A percentile compares a stretch with the other conserved stretches of the same genome.
Conservation (phyloP, 495 filamentous ascomycete species). For the Talaromyces trachyspermus region DNA sequence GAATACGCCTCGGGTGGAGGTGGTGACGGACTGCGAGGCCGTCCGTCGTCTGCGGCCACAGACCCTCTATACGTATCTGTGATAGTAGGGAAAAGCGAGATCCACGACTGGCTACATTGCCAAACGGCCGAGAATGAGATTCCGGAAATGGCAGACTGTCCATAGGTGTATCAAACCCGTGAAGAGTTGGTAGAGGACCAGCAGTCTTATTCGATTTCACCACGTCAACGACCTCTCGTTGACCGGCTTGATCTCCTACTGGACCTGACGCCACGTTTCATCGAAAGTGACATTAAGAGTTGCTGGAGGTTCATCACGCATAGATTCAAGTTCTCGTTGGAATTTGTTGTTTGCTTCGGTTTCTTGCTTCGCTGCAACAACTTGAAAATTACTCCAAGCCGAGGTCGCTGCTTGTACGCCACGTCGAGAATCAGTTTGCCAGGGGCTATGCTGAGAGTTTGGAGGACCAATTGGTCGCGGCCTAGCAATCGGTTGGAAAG, state of each 20-base stretch:
- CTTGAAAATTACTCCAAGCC: conserved; percentile 46
- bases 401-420: conserved; percentile 15
- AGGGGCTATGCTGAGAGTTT: conserved; percentile 27
- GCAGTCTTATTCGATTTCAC: conserved; percentile 23
- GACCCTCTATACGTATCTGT: conserved; percentile 33
- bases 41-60: conserved; percentile 22
- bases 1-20: conserved; percentile 63
- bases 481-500: conserved; percentile 30
- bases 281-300: conserved; percentile 43
- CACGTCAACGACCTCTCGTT: conserved; percentile 33
- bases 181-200: conserved; percentile 22
- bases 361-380: conserved; percentile 35
- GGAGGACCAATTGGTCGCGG: conserved; percentile 50
- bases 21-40: conserved; percentile 47
- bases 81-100: conserved; percentile 66
- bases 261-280: conserved; percentile 58
- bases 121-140: conserved; percentile 27
- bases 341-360: conserved; percentile 31
- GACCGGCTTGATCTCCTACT: conserved; percentile 34
- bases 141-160: conserved; percentile 32
- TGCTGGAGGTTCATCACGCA: conserved; percentile 30
- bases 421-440: conserved; percentile 30
- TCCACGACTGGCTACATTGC: conserved; percentile 38
- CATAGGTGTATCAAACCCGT: conserved; percentile 29
- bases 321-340: conserved; percentile 28